Conservation (phyloP, 768 basidiomycete genomes). For the Cyclocybe aegerita region DNA sequence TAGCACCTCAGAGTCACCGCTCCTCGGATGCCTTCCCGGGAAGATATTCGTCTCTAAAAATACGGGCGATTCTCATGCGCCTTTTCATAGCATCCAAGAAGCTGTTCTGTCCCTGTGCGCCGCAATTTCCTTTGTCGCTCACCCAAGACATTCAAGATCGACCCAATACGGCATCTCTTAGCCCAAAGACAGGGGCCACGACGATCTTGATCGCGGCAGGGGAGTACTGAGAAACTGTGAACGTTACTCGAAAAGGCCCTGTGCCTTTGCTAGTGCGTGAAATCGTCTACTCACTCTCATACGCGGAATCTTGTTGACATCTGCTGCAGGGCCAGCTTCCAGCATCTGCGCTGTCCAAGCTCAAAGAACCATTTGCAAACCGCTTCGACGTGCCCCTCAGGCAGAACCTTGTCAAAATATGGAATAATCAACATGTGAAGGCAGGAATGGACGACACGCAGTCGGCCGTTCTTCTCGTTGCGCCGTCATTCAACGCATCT, state of each 20-base stretch:
- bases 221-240: slow-evolving; percentile 59
- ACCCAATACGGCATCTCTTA: slow-evolving; percentile 16
- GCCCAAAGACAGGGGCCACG: slow-evolving; percentile 37
- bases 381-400: slow-evolving; percentile 32
- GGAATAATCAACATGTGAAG: slow-evolving; percentile 43
- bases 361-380: slow-evolving; percentile 37
- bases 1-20: slow-evolving; percentile 38
- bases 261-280: slow-evolving; percentile 52
- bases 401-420: slow-evolving; percentile 56
- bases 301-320: slow-evolving; percentile 6
- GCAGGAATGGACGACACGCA: slow-evolving; percentile 52
- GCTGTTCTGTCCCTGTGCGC: slow-evolving; percentile 57
- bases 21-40: slow-evolving; percentile 53
- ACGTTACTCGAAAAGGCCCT: slow-evolving; percentile 52
- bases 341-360: slow-evolving; percentile 25
- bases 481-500: slow-evolving; percentile 54
- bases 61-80: slow-evolving; percentile 38
- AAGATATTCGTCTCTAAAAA: slow-evolving; percentile 59
- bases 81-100: slow-evolving; percentile 51
- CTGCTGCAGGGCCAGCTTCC: slow-evolving; percentile 50
- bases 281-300: neutral
- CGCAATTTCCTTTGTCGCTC: neutral
- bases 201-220: slow-evolving; percentile 59
- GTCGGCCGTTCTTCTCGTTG: slow-evolving; percentile 57
- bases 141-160: neutral